These are phyloP conservation scores for Graphiopsis chlorocephala DNA, from an alignment of 2,329 filamentous ascomycete genomes.

Conservation along the genomic window DNA sequence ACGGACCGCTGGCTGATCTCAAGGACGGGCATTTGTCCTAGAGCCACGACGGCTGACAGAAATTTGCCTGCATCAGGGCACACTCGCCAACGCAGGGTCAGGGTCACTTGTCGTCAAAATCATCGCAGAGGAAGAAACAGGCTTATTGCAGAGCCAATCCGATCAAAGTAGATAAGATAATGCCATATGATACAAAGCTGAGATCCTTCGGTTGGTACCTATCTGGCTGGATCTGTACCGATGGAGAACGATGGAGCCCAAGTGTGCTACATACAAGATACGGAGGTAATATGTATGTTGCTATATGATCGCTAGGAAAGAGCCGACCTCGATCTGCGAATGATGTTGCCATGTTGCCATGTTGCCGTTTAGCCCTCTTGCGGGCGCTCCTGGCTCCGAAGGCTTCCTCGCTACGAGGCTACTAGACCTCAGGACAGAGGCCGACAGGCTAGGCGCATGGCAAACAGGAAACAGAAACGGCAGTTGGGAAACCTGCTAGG, in stretches of 20 bases:
- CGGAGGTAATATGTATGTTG: no score
- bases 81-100: neutral
- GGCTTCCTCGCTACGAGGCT: no score
- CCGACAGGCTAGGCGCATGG: no score
- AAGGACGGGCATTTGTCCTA: neutral
- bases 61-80: neutral
- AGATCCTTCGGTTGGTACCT: neutral
- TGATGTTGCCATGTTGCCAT: neutral
- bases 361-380: neutral
- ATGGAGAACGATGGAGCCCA: neutral
- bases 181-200: neutral
- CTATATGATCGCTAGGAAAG: neutral
- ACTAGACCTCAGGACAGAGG: no score
- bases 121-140: neutral
- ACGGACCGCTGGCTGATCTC: neutral
- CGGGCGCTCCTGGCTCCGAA: neutral
- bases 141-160: neutral
- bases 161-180: neutral
- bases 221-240: no score
- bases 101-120: neutral
- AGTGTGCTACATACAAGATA: no score
- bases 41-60: neutral
- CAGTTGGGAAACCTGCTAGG: neutral
- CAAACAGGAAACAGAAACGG: neutral
- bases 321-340: neutral